phyloP scores from a whole-genome alignment of 805 yeast genomes.

The Lipomyces orientalis region DNA sequence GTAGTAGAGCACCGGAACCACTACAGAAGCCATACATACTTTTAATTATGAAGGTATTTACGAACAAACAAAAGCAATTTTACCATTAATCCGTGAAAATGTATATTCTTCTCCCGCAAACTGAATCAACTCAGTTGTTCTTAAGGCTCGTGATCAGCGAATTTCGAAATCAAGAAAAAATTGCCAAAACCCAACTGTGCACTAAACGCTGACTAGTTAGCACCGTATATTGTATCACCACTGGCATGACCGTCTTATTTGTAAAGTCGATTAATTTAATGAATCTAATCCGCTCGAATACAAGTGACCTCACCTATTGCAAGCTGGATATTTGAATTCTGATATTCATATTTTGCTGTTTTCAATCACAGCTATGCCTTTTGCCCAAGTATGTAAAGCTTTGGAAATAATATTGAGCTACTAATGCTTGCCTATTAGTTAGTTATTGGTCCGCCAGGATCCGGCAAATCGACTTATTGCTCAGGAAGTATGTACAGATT shows the following conservation, averaged over 20 bases:
- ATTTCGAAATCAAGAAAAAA: not conserved
- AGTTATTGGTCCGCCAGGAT: slow-evolving; percentile 97
- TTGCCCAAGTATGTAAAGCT: slow-evolving; percentile 28
- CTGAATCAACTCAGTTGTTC: not conserved
- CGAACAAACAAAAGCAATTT: not conserved
- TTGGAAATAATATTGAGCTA: not conserved
- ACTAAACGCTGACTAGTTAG: not conserved
- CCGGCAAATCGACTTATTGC: slow-evolving; percentile 96
- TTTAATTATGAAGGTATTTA: not conserved
- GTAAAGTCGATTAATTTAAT: too few relatives aligned
- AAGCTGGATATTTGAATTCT: not conserved
- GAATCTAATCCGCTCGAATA: too few relatives aligned
- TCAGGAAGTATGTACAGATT: slow-evolving; percentile 56
- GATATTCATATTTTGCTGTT: not conserved
- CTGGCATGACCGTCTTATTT: too few relatives aligned
- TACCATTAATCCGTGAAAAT: not conserved
- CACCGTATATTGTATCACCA: not conserved
- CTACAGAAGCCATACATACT: not conserved
- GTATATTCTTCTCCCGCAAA: not conserved
- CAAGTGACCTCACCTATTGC: not conserved
- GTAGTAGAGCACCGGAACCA: not conserved
- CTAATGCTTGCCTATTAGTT: slow-evolving; percentile 69
- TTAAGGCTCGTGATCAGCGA: not conserved
- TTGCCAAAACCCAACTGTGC: not conserved
- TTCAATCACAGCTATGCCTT: slow-evolving; percentile 26